Base-by-base conservation (phyloP, 2,329 filamentous ascomycete genomes). In the Microsporum audouinii region DNA sequence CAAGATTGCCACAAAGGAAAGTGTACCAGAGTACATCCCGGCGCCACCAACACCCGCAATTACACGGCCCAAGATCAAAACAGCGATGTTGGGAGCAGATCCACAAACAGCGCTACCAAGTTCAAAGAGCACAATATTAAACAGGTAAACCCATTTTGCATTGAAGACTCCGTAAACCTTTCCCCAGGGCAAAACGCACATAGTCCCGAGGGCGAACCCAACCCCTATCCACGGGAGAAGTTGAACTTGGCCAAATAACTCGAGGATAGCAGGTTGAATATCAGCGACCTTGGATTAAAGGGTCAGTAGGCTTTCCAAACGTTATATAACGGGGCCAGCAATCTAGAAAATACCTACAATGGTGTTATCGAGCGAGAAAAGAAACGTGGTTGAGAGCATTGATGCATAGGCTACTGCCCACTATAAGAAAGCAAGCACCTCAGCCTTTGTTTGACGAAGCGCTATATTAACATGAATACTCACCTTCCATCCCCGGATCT, bases 151-250 rank as follows among this genome's bases (percentile, higher is more conserved):
- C 71, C 70, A 76, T 65, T 81, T 82, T 2, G 72, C 70, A 55
- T 79, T 71, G 67, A 80, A 80, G 1, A 71, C 68, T 0, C 68
- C 71, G 58, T 76, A 80, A 0, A 72, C 59, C n/a, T 74, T 74
- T 0, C 73, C 72, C 31, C 67, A 68, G 0, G 73, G 67, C 1
- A 78, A 66, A 53, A 75, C 73, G 1, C 69, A 69, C 0, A 74
- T 70, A 3, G 73, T 74, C 0, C 76, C 76, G 2, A 81, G 70
- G 0, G 75, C 66, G 60, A 80, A 78, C 0, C 71, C 71, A 6
- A 72, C 71, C 29, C 68, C 69, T 10, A 79, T 66, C 78, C 77
- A 80, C 2, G 72, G 67, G 5, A 80, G 69, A 49, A 76, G 72
- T 7, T 70, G 65, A 34, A 76, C 63, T 1, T 73, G 63, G 23